Evolutionary conservation across 139 green algal species (phyloP).

Genomic region (Chlamydomonas urium): DNA sequence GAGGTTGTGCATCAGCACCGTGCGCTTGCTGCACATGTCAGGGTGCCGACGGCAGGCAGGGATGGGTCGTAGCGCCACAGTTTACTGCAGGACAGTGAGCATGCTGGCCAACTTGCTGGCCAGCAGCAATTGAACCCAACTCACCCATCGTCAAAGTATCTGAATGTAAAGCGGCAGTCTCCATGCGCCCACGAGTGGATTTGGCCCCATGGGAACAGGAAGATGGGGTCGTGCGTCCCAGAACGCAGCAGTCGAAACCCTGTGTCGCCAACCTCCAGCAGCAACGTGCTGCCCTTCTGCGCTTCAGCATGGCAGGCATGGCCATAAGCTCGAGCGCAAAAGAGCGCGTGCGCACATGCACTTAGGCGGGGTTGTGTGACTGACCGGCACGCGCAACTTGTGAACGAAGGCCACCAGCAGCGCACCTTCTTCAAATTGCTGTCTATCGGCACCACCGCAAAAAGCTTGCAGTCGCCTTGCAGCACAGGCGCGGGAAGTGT

Average conservation of each 20-base stretch:
- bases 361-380: too few species aligned
- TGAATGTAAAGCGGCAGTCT: constrained; percentile 27
- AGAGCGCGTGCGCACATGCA: too few species aligned
- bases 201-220: constrained; percentile 33
- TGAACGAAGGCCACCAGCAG: too few species aligned
- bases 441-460: too few species aligned
- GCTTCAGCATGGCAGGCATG: too few species aligned
- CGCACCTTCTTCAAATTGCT: too few species aligned
- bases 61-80: not conserved
- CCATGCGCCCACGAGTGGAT: constrained; percentile 37
- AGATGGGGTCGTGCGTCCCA: constrained; percentile 20
- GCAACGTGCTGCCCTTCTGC: constrained; percentile 17
- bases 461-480: too few species aligned
- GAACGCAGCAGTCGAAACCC: constrained; percentile 36
- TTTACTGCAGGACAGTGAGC: not conserved
- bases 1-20: constrained; percentile 21
- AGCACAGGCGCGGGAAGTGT: too few species aligned
- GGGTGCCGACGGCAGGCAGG: not conserved
- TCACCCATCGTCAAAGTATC: constrained; percentile 38
- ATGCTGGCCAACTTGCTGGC: not conserved
- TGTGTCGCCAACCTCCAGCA: constrained; percentile 30
- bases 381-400: too few species aligned
- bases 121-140: not conserved
- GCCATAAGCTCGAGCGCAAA: too few species aligned
- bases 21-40: constrained; percentile 23